These are phyloP conservation scores for Cadophora luteo-olivacea DNA, from an alignment of 2,329 filamentous ascomycete genomes.

Conservation along the genomic window DNA sequence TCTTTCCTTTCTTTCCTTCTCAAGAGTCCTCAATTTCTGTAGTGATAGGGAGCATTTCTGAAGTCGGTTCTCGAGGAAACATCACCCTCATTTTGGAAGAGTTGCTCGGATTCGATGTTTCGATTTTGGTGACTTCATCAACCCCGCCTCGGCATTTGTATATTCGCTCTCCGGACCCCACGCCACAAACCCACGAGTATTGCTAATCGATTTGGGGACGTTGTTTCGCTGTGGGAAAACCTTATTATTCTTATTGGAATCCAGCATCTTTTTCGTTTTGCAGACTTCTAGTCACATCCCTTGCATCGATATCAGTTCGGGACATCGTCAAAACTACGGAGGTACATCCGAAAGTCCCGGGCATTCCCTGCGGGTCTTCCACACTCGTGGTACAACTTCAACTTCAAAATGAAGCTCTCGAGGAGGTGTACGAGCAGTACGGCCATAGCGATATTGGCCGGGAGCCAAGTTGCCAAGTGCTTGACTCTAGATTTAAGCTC, in stretches of 20 bases:
- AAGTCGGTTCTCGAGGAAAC: background rate
- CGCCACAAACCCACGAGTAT: conserved; percentile 13
- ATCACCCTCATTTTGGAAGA: conserved; percentile 9
- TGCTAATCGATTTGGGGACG: background rate
- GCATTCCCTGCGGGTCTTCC: conserved; percentile 10
- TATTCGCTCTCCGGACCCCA: background rate
- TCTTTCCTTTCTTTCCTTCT: background rate
- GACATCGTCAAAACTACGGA: background rate
- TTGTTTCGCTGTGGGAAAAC: background rate
- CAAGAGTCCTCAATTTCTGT: background rate
- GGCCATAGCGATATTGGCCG: conserved; percentile 24
- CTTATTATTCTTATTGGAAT: background rate
- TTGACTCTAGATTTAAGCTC: conserved; percentile 40
- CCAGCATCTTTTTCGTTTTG: background rate
- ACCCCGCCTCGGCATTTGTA: conserved; percentile 14
- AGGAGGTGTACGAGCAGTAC: conserved; percentile 17
- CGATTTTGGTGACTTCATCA: conserved; percentile 15
- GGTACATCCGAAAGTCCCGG: conserved; percentile 7
- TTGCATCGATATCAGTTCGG: background rate
- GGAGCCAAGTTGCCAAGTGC: conserved; percentile 30
- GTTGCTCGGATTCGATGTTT: background rate
- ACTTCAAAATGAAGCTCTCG: conserved; percentile 28
- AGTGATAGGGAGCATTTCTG: background rate
- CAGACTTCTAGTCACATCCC: background rate
- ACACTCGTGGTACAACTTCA: background rate